Percentiles rank a stretch among this genome's conserved stretches.
These are phyloP conservation scores for Cladosporium sp. DNA, from an alignment of 2,329 filamentous ascomycete genomes.

Conservation along the genomic window DNA sequence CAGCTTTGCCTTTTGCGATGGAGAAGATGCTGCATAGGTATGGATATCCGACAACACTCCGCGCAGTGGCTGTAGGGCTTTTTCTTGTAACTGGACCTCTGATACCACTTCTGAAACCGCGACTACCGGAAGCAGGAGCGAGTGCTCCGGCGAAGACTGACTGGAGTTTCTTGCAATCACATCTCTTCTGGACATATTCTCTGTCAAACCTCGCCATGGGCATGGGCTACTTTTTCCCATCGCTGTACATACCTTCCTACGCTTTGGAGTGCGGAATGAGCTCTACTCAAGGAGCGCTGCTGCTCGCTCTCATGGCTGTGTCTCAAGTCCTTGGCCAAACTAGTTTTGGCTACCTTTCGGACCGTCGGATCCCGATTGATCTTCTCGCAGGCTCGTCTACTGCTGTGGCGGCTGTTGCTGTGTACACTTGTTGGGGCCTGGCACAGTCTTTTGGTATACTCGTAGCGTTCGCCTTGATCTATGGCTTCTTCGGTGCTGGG, in stretches of 20 bases:
- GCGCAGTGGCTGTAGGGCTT: conserved; percentile 20
- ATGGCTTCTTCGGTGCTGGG: conserved; percentile 44
- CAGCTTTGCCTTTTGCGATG: conserved; percentile 22
- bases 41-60: conserved; percentile 24
- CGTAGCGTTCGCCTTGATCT: conserved; percentile 39
- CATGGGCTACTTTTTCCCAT: conserved; percentile 38
- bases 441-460: conserved; percentile 35
- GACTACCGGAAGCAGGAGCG: conserved; percentile 24
- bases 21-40: conserved; percentile 19
- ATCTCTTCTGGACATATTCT: conserved; percentile 32
- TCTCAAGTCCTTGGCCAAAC: conserved; percentile 34
- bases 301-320: conserved; percentile 35
- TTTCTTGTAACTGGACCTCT: conserved; percentile 31
- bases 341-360: conserved; percentile 36
- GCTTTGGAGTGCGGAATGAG: conserved; percentile 27
- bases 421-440: conserved; percentile 47
- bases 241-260: conserved; percentile 36
- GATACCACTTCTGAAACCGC: conserved; percentile 31
- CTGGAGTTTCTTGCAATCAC: conserved; percentile 29
- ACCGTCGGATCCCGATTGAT: conserved; percentile 28
- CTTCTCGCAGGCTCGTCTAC: conserved; percentile 35
- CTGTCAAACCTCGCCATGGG: conserved; percentile 34
- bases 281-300: conserved; percentile 25
- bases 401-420: conserved; percentile 38
- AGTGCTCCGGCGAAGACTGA: conserved; percentile 23